These are phyloP conservation scores for Beta vulgaris DNA, from an alignment of 148 eudicot species.

Conservation along the genomic window DNA sequence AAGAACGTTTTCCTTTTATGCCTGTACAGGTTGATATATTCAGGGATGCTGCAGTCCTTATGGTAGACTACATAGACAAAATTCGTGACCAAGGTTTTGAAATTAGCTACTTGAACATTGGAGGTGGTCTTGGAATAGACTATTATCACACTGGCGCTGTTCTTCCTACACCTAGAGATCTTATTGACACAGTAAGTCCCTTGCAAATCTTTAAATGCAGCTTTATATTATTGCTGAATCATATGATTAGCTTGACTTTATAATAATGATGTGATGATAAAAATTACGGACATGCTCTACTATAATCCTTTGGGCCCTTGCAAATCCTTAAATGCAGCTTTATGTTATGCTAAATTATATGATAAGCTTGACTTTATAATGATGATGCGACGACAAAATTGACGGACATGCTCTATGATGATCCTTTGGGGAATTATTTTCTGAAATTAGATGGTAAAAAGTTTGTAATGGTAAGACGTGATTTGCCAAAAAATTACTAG, in stretches of 20 bases:
- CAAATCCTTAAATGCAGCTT: background rate
- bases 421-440: background rate
- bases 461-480: background rate
- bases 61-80: constrained; percentile 85
- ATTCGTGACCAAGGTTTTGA: constrained; percentile 88
- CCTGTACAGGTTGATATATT: constrained; percentile 79
- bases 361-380: background rate
- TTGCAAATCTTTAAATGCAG: background rate
- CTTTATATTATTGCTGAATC: background rate
- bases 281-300: no score
- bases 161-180: constrained; percentile 87
- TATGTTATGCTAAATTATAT: background rate
- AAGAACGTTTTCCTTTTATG: background rate
- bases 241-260: background rate
- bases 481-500: background rate
- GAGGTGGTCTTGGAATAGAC: constrained; percentile 96
- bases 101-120: constrained; percentile 83
- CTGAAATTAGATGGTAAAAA: background rate
- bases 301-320: background rate
- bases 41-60: constrained; percentile 86
- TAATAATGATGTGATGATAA: background rate
- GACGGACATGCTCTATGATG: no score
- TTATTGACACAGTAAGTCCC: constrained; percentile 70
- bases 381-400: background rate
- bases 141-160: constrained; percentile 85